Conservation (phyloP, 148 eudicot genomes). For the Fagopyrum tataricum region DNA sequence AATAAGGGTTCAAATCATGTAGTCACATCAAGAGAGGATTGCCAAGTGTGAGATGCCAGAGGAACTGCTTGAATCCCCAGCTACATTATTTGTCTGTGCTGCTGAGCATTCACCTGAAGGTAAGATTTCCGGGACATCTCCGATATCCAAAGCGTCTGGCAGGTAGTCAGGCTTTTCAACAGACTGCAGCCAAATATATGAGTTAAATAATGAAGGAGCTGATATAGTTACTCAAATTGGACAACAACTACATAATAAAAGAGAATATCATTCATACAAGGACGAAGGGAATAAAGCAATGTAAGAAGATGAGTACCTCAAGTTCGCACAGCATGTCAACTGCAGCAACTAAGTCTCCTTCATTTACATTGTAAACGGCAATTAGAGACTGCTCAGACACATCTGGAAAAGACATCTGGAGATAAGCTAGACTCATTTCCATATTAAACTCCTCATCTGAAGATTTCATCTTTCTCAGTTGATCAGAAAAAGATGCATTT, state of each 20-base stretch:
- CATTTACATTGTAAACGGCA: conserved; percentile 58
- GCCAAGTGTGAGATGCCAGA: background rate
- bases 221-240: background rate
- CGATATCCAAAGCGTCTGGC: conserved; percentile 41
- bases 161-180: conserved; percentile 31
- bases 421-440: conserved; percentile 79
- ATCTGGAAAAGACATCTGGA: conserved; percentile 77
- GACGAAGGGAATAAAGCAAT: background rate
- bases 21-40: background rate
- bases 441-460: conserved; percentile 55
- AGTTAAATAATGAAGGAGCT: background rate
- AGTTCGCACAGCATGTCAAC: conserved; percentile 78
- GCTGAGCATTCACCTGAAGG: conserved; percentile 33
- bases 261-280: background rate
- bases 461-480: conserved; percentile 24
- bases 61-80: conserved; percentile 26
- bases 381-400: conserved; percentile 68
- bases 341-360: conserved; percentile 65
- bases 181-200: conserved; percentile 24
- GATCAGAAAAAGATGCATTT: background rate
- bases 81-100: conserved; percentile 27
- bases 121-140: conserved; percentile 34
- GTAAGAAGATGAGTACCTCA: conserved; percentile 41
- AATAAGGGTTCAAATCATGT: background rate
- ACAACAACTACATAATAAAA: background rate